Evolutionary conservation across 1,284 basidiomycete genomes (phyloP), one percentile per base, ranked within the genome.

Genomic region (Irpex lacteus): DNA sequence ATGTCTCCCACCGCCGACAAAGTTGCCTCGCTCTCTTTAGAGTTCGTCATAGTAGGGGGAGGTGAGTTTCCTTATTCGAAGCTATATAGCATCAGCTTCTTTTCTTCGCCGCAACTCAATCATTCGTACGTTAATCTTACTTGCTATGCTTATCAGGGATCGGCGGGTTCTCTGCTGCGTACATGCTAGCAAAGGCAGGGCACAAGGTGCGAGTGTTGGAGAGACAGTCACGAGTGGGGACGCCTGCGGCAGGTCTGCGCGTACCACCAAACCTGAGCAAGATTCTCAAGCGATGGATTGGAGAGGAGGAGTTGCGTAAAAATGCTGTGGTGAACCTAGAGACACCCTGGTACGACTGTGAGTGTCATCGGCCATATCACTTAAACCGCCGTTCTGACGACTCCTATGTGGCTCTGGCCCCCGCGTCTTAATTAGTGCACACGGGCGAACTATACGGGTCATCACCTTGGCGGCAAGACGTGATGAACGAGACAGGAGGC

Each of bases 161-260:
- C 52, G 70, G 72, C 55, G 86, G 85, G 26, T 79, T 88, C 5
- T 80, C 86, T 1, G 77, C 78, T 13, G 86, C 85, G 6, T 80
- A 80, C 68, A 74, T 82, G 2, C 73, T 87, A 50, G 72, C 76
- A 21, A 74, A 77, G 38, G 75, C 79, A 49, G 86, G 86, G 2
- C 86, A 88, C 64, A 74, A 73, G 4, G 82, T 86, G 8, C 79
- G 77, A 8, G 78, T 87, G 2, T 68, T 87, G 50, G 86, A 87
- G 64, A 76, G 73, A 69, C 70, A 70, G 18, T 37, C 68, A 4
- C 70, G 66, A 5, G 71, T 78, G 21, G 21, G 50, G 9, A 53
- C 79, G 70, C 72, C 73, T 32, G 72, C 74, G 6, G 79, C 75
- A 13, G 82, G 81, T 5, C 75, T 82, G n/a, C 80, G 84, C 34